Evolutionary conservation across 2,329 filamentous ascomycete species (phyloP).

Genomic region (Ophioceras dolichostomum): DNA sequence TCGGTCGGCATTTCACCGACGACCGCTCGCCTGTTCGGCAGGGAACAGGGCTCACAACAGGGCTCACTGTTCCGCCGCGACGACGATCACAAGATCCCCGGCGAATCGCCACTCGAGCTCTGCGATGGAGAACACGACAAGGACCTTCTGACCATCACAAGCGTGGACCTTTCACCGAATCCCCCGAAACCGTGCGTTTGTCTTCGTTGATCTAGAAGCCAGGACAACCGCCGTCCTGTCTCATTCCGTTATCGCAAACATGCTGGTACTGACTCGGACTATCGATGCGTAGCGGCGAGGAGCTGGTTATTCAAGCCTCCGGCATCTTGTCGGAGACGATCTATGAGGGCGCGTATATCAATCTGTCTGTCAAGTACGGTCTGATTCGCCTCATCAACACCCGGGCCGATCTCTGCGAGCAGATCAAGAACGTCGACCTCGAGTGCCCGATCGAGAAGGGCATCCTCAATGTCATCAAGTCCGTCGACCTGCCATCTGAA

Average conservation of each 20-base stretch:
- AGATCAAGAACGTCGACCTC: slow-evolving; percentile 77
- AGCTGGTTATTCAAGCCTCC: slow-evolving; percentile 64
- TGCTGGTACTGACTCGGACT: neutral
- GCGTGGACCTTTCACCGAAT: slow-evolving; percentile 74
- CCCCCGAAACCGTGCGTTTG: slow-evolving; percentile 68
- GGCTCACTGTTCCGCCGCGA: slow-evolving; percentile 31
- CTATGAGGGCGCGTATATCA: slow-evolving; percentile 67
- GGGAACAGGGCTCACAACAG: slow-evolving; percentile 29
- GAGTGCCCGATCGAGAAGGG: slow-evolving; percentile 81
- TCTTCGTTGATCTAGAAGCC: too few species aligned
- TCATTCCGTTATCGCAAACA: too few species aligned
- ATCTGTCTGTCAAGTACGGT: slow-evolving; percentile 84
- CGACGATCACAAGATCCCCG: slow-evolving; percentile 55
- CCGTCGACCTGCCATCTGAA: slow-evolving; percentile 71
- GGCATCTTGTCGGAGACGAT: slow-evolving; percentile 66
- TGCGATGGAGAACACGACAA: slow-evolving; percentile 54
- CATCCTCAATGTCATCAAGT: slow-evolving; percentile 59
- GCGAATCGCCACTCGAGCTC: slow-evolving; percentile 74
- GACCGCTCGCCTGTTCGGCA: slow-evolving; percentile 32
- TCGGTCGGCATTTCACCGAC: slow-evolving; percentile 33
- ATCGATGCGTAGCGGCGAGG: slow-evolving; percentile 51
- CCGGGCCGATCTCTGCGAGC: slow-evolving; percentile 74
- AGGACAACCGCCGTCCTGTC: too few species aligned
- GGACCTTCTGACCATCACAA: slow-evolving; percentile 65
- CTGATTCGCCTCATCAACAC: slow-evolving; percentile 80